Base-by-base conservation (phyloP, 2,329 filamentous ascomycete species). In the Aspergillus felis region DNA sequence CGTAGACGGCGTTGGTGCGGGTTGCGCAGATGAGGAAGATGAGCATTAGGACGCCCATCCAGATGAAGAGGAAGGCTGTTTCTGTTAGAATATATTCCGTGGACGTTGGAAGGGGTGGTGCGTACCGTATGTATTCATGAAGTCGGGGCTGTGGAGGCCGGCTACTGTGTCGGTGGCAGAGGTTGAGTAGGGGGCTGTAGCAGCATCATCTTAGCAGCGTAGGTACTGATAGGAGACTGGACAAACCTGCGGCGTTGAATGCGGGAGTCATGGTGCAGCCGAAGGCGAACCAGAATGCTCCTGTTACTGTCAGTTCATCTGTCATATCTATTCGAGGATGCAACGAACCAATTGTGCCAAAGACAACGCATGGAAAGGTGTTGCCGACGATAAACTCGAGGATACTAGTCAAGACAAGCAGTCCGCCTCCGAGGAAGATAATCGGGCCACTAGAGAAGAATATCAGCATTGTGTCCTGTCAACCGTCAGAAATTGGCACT, bases 1-100 rank as follows among this genome's bases (percentile, higher is more conserved):
- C 82, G 73, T 91, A 90, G 70, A 85, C 80, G 9, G 90, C 56
- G 70, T 92, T 92, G 29, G 87, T 91, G 50, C 89, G 84, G 20
- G 91, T 76, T 1, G 88, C 82, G 74, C 86, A 88, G 68, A 91
- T 77, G 51, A 90, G 74, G 76, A 84, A 91, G 64, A 91, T 69
- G 60, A 89, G 72, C 70, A 82, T 85, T 28, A 90, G 74, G n/a
- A 90, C 60, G 3, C 76, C 84, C 87, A 90, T 89, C 61, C 82
- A 82, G 55, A 90, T 70, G 51, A 85, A 79, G 75, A 87, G 84
- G 76, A 88, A 90, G 63, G 71, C 66, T 61, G 54, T 0, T 25
- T 5, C 35, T 0, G 25, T 42, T 10, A 17, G 53, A 51, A 14
- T 47, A 8, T 24, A 41, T 5, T 22, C 3, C 10, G n/a, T n/a